Conservation (phyloP, 495 filamentous ascomycete species). For the Neurospora africana region DNA sequence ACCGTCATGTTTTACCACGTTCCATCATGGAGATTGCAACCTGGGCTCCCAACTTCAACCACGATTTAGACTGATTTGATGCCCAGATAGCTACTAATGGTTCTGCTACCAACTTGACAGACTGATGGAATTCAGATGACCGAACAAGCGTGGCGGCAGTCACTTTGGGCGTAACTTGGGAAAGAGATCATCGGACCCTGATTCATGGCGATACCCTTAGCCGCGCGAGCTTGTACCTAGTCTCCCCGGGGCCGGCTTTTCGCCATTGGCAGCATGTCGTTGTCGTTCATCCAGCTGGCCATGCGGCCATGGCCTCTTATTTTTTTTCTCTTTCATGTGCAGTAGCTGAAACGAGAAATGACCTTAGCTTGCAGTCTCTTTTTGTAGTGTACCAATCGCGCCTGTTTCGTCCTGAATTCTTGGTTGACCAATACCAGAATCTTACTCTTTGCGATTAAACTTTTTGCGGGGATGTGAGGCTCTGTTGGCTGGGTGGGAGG, state of each 20-base stretch:
- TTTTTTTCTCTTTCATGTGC: neutral
- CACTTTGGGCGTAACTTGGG: neutral
- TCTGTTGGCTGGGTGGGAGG: neutral
- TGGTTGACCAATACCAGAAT: neutral
- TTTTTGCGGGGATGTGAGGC: neutral
- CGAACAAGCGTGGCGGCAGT: neutral
- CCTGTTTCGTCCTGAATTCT: neutral
- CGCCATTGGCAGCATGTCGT: neutral
- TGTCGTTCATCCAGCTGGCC: neutral
- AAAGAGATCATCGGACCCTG: neutral
- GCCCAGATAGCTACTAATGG: too few species aligned
- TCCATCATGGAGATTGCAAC: too few species aligned
- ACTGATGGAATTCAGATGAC: neutral
- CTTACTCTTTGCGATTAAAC: neutral
- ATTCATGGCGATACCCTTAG: neutral
- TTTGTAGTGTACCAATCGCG: neutral
- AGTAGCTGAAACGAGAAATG: neutral
- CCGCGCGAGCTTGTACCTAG: neutral
- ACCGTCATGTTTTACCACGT: too few species aligned
- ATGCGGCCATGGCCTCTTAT: neutral
- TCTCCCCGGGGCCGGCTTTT: neutral
- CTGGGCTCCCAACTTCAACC: too few species aligned
- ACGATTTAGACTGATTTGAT: too few species aligned
- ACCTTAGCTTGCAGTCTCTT: neutral
- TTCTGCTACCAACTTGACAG: too few species aligned